Conservation (phyloP, 164 flowering plant species). For the Euptelea pleiosperma region DNA sequence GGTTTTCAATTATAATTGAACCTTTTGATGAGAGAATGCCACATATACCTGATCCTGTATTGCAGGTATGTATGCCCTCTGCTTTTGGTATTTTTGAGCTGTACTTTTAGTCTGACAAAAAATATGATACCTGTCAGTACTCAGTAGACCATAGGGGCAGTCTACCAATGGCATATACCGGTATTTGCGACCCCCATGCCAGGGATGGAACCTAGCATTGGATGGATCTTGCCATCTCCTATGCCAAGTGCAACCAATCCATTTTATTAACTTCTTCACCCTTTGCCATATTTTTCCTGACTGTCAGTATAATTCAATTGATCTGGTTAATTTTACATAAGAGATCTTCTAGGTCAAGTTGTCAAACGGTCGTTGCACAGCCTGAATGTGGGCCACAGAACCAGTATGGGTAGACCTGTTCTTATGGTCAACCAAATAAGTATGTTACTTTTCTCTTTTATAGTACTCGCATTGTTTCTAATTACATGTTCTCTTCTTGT, state of each 20-base stretch:
- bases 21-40: conserved; percentile 99
- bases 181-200: background rate
- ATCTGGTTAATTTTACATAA: no score
- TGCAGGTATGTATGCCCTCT: conserved; percentile 55
- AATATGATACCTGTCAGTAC: background rate
- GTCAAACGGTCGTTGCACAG: no score
- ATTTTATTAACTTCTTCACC: background rate
- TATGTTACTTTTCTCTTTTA: background rate
- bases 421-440: no score
- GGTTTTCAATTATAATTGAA: conserved; percentile 95
- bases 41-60: conserved; percentile 93
- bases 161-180: background rate
- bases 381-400: background rate
- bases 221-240: no score
- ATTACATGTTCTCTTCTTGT: conserved; percentile 7
- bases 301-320: no score
- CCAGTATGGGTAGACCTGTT: no score
- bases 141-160: no score
- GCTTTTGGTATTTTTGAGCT: conserved; percentile 3
- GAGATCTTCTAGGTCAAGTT: no score
- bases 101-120: background rate
- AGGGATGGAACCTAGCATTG: no score
- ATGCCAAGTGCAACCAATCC: background rate
- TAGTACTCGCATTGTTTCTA: background rate
- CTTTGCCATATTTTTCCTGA: no score